Percentiles rank a stretch among this genome's conserved stretches.
Evolutionary conservation across 2,329 filamentous ascomycete genomes (phyloP).

Genomic region (Fusarium duplospermum): DNA sequence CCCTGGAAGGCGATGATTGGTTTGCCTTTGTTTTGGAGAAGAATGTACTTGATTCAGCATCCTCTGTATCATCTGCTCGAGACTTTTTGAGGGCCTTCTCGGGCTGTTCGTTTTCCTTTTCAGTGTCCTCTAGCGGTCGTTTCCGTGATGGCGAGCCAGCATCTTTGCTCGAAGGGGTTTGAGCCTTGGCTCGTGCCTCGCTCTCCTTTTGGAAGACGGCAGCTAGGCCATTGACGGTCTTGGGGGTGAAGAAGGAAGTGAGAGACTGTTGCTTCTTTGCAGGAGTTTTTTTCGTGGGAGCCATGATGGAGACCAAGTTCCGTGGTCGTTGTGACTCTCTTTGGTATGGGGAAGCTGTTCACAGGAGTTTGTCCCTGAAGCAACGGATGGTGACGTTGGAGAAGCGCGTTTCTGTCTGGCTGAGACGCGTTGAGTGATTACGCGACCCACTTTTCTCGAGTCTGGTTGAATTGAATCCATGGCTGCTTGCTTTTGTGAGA

Average conservation of each 20-base stretch:
- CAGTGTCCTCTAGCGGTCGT: conserved; percentile 61
- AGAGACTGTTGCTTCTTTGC: conserved; percentile 83
- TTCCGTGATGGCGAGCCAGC: conserved; percentile 56
- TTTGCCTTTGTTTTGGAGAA: conserved; percentile 42
- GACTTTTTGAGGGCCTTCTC: conserved; percentile 58
- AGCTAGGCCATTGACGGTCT: conserved; percentile 61
- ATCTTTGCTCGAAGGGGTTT: conserved; percentile 42
- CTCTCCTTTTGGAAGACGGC: conserved; percentile 50
- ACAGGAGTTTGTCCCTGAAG: conserved; percentile 10
- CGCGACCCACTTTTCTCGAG: conserved; percentile 29
- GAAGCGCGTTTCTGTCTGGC: conserved; percentile 35
- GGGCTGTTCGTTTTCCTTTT: conserved; percentile 56
- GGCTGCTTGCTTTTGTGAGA: not conserved
- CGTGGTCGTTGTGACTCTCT: not conserved
- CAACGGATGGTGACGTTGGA: conserved; percentile 36
- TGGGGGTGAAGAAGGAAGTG: conserved; percentile 85
- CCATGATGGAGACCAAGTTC: conserved; percentile 43
- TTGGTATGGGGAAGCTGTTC: conserved; percentile 17
- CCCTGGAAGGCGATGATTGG: conserved; percentile 36
- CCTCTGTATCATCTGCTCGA: conserved; percentile 54
- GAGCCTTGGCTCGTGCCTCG: conserved; percentile 41
- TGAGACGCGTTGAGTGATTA: conserved; percentile 45
- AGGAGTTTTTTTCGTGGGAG: conserved; percentile 52
- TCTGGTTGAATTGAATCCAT: not conserved
- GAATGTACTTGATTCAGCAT: conserved; percentile 49